These are phyloP conservation scores for Lipomyces yamadae DNA, from an alignment of 805 yeast genomes.

Conservation along the genomic window DNA sequence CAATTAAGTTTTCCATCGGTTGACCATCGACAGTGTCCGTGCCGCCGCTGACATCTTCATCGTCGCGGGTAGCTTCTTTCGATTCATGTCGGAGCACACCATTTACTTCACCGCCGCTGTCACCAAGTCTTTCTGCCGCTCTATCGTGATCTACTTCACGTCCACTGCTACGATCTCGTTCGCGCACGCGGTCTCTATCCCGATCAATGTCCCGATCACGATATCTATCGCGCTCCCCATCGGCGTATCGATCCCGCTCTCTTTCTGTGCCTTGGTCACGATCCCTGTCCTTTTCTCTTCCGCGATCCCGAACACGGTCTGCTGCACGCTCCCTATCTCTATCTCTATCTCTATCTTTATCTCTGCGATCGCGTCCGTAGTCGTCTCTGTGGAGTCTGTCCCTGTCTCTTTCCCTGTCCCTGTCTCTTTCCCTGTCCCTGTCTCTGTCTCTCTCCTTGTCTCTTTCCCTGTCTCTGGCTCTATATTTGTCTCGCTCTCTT, in stretches of 20 bases:
- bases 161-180: conserved; percentile 27
- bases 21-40: conserved; percentile 3
- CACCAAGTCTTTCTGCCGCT: conserved; percentile 4
- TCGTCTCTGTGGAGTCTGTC: conserved; percentile 22
- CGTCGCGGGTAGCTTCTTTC: background rate
- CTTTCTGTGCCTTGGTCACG: conserved; percentile 15
- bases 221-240: conserved; percentile 19
- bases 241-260: conserved; percentile 19
- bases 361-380: conserved; percentile 18
- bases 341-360: conserved; percentile 21
- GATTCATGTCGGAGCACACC: conserved; percentile 5
- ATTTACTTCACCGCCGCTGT: conserved; percentile 13
- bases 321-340: conserved; percentile 17
- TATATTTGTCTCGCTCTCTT: conserved; percentile 23
- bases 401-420: conserved; percentile 17
- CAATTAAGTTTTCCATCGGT: background rate
- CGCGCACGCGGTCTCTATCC: conserved; percentile 25
- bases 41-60: conserved; percentile 8
- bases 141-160: background rate
- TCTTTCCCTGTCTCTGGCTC: background rate
- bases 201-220: conserved; percentile 20
- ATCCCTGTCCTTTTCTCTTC: conserved; percentile 20
- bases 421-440: conserved; percentile 17
- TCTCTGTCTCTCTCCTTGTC: conserved; percentile 4
- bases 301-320: conserved; percentile 24